Percentiles rank a stretch among this genome's conserved stretches.
These are phyloP conservation scores for Psidium friedrichsthalianum DNA, from an alignment of 345 rosid genomes.

Conservation along the genomic window DNA sequence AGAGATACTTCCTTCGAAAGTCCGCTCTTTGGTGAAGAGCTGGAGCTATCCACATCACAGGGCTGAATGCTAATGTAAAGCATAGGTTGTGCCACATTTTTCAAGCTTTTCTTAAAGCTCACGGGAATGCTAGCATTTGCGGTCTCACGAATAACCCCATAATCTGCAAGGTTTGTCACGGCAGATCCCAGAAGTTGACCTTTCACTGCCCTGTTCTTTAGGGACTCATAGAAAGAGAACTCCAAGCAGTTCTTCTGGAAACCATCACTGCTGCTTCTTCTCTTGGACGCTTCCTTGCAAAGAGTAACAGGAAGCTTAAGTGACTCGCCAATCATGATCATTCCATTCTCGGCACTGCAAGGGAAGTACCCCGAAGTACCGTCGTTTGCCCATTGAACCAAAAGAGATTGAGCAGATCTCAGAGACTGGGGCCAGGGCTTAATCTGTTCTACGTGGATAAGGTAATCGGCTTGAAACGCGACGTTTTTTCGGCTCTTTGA, in stretches of 20 bases:
- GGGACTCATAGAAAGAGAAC: constrained; percentile 55
- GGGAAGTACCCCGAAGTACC: constrained; percentile 51
- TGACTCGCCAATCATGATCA: constrained; percentile 49
- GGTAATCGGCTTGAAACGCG: constrained; percentile 26
- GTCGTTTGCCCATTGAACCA: constrained; percentile 78
- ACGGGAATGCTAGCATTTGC: constrained; percentile 38
- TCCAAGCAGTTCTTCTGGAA: constrained; percentile 69
- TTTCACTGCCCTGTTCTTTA: constrained; percentile 48
- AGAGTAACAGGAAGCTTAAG: constrained; percentile 48
- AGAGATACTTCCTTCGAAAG: constrained; percentile 26
- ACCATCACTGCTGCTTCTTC: constrained; percentile 18
- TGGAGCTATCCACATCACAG: constrained; percentile 32
- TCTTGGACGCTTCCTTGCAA: constrained; percentile 35
- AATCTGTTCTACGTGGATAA: constrained; percentile 41
- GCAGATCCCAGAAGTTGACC: constrained; percentile 78
- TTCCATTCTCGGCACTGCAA: constrained; percentile 42
- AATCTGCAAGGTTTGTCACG: constrained; percentile 63
- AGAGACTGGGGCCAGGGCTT: constrained; percentile 74
- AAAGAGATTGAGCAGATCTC: constrained; percentile 32
- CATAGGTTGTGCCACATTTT: constrained; percentile 32
- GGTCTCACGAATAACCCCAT: constrained; percentile 41
- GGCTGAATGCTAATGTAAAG: constrained; percentile 56
- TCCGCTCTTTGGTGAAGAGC: constrained; percentile 11
- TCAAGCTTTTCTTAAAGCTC: constrained; percentile 52
- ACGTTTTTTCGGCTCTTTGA: constrained; percentile 38